A percentile compares a stretch with the other conserved stretches of the same genome.
These are phyloP conservation scores for Verruconis gallopava DNA, from an alignment of 2,329 filamentous ascomycete species.

Conservation along the genomic window DNA sequence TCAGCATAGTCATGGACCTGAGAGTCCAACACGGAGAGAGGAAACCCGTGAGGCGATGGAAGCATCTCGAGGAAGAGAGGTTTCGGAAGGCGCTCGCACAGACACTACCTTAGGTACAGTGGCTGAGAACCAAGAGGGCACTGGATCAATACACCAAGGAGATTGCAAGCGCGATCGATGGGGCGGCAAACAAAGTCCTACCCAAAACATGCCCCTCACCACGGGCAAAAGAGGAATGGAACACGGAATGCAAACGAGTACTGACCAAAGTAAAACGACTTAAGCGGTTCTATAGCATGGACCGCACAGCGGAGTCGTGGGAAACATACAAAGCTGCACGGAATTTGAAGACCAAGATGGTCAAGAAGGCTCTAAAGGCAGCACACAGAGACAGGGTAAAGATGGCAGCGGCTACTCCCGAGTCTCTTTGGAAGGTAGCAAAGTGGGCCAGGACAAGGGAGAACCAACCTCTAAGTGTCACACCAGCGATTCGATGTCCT, in stretches of 20 bases:
- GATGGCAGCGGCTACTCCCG: no score
- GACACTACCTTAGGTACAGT: conserved; percentile 11
- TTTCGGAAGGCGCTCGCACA: conserved; percentile 9
- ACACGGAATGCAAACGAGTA: no score
- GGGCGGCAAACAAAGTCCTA: no score
- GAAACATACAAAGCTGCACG: neutral
- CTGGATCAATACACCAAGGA: conserved; percentile 12
- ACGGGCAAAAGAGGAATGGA: no score
- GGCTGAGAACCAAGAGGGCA: conserved; percentile 11
- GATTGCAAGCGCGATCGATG: conserved; percentile 10
- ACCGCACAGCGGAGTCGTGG: neutral
- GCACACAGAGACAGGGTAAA: no score
- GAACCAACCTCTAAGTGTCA: no score
- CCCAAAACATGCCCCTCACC: no score
- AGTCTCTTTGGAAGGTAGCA: no score
- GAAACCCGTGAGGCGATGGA: conserved; percentile 9
- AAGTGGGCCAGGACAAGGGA: no score
- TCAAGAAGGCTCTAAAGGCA: conserved; percentile 10
- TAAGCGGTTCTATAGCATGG: conserved; percentile 8
- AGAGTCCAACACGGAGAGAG: conserved; percentile 1
- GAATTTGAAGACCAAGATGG: conserved; percentile 1
- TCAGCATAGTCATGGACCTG: conserved; percentile 14
- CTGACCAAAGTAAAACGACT: conserved; percentile 12
- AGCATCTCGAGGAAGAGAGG: conserved; percentile 8
- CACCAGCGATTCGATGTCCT: no score